Base-by-base conservation (phyloP, 257 asterid genomes). In the Oldenlandia corymbosa region DNA sequence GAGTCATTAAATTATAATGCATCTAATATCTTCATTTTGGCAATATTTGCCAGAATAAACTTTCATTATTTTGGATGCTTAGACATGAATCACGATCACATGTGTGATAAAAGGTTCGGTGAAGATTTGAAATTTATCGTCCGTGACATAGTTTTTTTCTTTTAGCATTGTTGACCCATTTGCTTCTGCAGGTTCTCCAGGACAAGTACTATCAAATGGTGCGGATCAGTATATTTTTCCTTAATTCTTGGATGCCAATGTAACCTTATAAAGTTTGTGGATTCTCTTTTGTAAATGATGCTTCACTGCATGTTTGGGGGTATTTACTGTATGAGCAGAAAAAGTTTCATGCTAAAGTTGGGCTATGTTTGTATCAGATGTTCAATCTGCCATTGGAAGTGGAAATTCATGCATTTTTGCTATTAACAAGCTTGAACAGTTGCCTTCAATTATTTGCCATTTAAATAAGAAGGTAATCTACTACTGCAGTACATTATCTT, bases 371-470 rank as follows among this genome's bases (percentile, higher is more conserved):
- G 39, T 81, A 60, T 56, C 87, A 83, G 90, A 72, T 82, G 65
- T 78, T 73, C 87, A 76, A 64, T 72, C 65, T 80, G 63, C 54
- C 70, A 66, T 62, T 70, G 69, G 74, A 68, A 70, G 70, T 67
- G 83, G 74, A 66, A 70, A 49, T 73, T 71, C 87, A 58, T 75
- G 73, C 71, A 68, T 72, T 39, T 49, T 77, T 68, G 24, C 64
- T 70, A 78, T 89, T 72, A 62, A 71, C 67, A 83, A 79, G 63
- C 86, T 92, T 73, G 93, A 92, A 79, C 95, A 92, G 80, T 72
- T 89, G 73, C 98, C 83, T 71, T 70, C 85, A 77, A 48, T 76
- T 68, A 76, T 92, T 75, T 85, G 91, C 82, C 73, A 58, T 72
- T 76, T 87, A 72, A 81, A 83, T 68, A 89, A 79, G 73, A 78